These are phyloP conservation scores for Aspergillus carlsbadensis DNA, from an alignment of 495 filamentous ascomycete species.

Conservation along the genomic window DNA sequence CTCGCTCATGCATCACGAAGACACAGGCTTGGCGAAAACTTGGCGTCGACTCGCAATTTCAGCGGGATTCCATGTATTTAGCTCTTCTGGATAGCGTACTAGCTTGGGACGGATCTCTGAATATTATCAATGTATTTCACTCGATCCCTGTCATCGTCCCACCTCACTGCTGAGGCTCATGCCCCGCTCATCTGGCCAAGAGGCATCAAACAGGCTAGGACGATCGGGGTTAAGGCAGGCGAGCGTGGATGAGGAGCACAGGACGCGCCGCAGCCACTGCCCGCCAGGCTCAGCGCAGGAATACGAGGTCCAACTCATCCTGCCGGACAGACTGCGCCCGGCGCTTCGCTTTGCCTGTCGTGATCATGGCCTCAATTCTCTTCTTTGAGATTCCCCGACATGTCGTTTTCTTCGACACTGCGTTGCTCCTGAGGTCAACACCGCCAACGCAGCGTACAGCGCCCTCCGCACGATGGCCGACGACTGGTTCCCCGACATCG, in stretches of 20 bases:
- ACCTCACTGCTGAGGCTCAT: not conserved
- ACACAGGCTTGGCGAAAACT: too few relatives aligned
- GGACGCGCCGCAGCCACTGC: not conserved
- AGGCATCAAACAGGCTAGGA: not conserved
- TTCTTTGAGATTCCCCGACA: not conserved
- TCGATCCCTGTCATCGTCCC: too few relatives aligned
- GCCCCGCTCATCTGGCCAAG: not conserved
- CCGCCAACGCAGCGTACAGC: not conserved
- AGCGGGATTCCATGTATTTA: too few relatives aligned
- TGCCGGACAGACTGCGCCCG: slow-evolving; percentile 3
- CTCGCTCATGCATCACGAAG: too few relatives aligned
- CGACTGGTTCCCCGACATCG: slow-evolving; percentile 48
- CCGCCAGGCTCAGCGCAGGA: not conserved
- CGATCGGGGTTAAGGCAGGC: not conserved
- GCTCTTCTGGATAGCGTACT: too few relatives aligned
- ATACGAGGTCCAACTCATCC: slow-evolving; percentile 6
- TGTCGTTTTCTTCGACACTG: too few relatives aligned
- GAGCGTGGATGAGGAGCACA: not conserved
- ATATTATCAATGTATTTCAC: too few relatives aligned
- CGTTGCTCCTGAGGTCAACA: too few relatives aligned
- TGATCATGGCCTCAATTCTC: not conserved
- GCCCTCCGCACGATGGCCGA: not conserved
- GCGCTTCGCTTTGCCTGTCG: not conserved
- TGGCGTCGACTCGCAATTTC: too few relatives aligned
- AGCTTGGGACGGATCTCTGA: too few relatives aligned